Conservation (phyloP, 2,329 filamentous ascomycete genomes). For the Niveomyces coronatus region DNA sequence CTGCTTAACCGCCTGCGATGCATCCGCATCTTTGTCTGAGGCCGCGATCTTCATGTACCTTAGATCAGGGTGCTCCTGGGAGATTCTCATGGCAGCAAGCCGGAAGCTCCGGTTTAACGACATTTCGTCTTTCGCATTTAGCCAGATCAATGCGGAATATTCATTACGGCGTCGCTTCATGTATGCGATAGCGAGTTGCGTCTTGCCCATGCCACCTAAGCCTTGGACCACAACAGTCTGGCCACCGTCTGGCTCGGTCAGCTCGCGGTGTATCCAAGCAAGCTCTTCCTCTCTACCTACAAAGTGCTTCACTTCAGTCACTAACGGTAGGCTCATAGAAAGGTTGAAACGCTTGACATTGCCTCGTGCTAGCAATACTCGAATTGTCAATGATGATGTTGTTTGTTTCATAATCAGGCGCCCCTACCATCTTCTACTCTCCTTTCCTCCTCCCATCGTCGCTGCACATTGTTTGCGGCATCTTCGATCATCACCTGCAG, state of each 20-base stretch:
- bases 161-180: constrained; percentile 21
- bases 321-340: constrained; percentile 7
- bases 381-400: not conserved
- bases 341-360: constrained; percentile 5
- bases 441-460: constrained; percentile 4
- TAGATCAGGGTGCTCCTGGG: constrained; percentile 16
- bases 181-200: constrained; percentile 30
- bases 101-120: constrained; percentile 26
- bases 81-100: constrained; percentile 19
- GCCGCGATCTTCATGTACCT: constrained; percentile 16
- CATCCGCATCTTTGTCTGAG: constrained; percentile 16
- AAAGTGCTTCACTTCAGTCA: constrained; percentile 10
- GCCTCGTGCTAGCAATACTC: not conserved
- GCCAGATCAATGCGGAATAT: constrained; percentile 32
- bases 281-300: constrained; percentile 13
- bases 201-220: constrained; percentile 35
- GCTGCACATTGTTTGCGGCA: not conserved
- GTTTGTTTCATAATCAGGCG: not conserved
- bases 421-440: constrained; percentile 5
- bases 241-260: constrained; percentile 9
- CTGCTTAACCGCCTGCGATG: constrained; percentile 23
- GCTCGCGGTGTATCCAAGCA: constrained; percentile 9
- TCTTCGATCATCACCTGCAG: constrained; percentile 7
- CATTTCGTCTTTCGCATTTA: constrained; percentile 28
- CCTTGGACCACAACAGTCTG: constrained; percentile 25